These are phyloP conservation scores for Lentinus tigrinus DNA, from an alignment of 768 basidiomycete genomes.

Conservation along the genomic window DNA sequence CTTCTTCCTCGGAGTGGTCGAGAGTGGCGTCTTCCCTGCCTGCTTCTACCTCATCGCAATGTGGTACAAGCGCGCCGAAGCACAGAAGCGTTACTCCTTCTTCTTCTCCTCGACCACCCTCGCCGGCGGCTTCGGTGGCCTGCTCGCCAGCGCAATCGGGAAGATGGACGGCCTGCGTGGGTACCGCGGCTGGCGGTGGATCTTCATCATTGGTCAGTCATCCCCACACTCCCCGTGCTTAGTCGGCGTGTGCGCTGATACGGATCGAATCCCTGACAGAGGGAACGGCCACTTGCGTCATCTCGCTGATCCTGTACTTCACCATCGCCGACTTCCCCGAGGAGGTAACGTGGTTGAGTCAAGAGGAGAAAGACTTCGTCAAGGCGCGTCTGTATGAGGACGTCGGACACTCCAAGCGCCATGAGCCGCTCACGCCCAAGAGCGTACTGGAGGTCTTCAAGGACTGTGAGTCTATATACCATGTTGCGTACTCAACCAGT, in stretches of 20 bases:
- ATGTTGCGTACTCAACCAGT: too few species aligned
- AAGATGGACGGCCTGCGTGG: conserved; percentile 33
- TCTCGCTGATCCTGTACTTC: conserved; percentile 32
- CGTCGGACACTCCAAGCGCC: conserved; percentile 27
- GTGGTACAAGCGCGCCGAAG: conserved; percentile 39
- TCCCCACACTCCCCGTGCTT: too few species aligned
- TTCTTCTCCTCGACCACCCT: conserved; percentile 41
- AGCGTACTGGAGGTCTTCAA: conserved; percentile 24
- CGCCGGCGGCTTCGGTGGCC: conserved; percentile 38
- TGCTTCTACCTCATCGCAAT: conserved; percentile 33
- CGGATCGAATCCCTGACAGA: conserved; percentile 21
- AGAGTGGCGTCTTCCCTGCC: conserved; percentile 31
- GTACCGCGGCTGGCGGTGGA: conserved; percentile 32
- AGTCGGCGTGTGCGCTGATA: not conserved
- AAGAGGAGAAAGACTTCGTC: conserved; percentile 29
- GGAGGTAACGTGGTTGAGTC: conserved; percentile 33
- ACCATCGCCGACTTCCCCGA: conserved; percentile 35
- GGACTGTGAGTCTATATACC: conserved; percentile 22
- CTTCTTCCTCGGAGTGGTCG: conserved; percentile 36
- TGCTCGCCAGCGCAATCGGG: conserved; percentile 32
- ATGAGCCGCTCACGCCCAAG: conserved; percentile 22
- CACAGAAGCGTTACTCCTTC: conserved; percentile 34
- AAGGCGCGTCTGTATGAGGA: conserved; percentile 29
- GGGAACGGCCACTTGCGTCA: conserved; percentile 35
- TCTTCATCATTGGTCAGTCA: conserved; percentile 31